phyloP scores from a whole-genome alignment of 139 green algal genomes.

The Desmodesmus armatus region DNA sequence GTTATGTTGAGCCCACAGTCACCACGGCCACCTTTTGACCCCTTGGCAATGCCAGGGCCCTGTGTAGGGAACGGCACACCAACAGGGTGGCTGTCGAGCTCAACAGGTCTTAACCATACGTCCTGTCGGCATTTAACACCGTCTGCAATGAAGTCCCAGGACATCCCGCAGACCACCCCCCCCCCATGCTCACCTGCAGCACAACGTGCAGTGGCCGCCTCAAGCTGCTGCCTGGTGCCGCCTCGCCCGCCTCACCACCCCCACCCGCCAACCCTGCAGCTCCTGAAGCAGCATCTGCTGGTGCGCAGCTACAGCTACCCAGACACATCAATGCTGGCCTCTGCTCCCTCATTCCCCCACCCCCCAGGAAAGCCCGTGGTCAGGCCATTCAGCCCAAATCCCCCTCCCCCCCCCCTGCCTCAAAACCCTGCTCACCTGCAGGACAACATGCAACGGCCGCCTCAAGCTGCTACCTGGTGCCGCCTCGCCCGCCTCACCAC shows the following conservation, averaged over 20 bases:
- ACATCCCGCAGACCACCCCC: too few relatives aligned
- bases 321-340: not conserved
- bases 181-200: slow-evolving; percentile 22
- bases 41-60: too few relatives aligned
- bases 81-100: too few relatives aligned
- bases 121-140: too few relatives aligned
- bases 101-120: too few relatives aligned
- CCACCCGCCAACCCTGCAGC: not conserved
- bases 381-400: too few relatives aligned
- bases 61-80: too few relatives aligned
- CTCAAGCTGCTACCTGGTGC: not conserved
- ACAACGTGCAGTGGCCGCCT: slow-evolving; percentile 75
- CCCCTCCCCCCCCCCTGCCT: too few relatives aligned
- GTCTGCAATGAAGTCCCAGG: too few relatives aligned
- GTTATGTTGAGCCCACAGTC: too few relatives aligned
- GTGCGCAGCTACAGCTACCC: not conserved
- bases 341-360: not conserved
- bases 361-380: too few relatives aligned
- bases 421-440: slow-evolving; percentile 1
- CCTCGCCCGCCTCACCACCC: slow-evolving; percentile 40
- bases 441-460: slow-evolving; percentile 74
- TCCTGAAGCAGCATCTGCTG: not conserved
- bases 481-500: not conserved
- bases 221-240: slow-evolving; percentile 51
- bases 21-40: too few relatives aligned